These are phyloP conservation scores for Paramecium tetraurelia DNA, from an alignment of 73 alveolate genomes.

Conservation along the genomic window DNA sequence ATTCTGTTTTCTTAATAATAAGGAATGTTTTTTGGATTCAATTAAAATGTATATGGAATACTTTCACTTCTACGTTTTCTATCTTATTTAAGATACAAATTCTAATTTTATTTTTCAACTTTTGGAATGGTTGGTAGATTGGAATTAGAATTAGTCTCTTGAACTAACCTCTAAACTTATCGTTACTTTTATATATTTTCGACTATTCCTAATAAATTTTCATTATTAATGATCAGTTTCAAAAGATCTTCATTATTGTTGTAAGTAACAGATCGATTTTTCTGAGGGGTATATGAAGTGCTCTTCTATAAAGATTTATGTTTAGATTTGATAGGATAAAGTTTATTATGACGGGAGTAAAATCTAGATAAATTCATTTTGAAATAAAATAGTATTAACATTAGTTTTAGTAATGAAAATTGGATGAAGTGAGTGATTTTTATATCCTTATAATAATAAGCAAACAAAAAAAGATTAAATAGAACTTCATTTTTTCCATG, in stretches of 20 bases:
- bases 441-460: background rate
- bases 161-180: background rate
- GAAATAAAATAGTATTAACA: background rate
- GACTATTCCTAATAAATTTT: background rate
- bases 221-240: background rate
- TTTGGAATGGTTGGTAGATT: background rate
- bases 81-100: background rate
- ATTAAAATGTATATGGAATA: background rate
- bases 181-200: background rate
- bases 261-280: background rate
- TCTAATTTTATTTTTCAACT: background rate
- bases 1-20: background rate
- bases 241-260: background rate
- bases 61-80: background rate
- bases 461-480: background rate
- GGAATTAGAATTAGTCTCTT: background rate
- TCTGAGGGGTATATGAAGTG: background rate
- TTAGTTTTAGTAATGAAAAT: background rate
- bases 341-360: background rate
- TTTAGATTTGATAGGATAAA: background rate
- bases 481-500: conserved; percentile 34
- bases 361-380: background rate
- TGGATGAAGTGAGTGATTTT: background rate
- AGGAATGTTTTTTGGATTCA: background rate
- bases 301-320: background rate